Evolutionary conservation across 345 rosid species (phyloP).

Genomic region (Sonneratia alba): DNA sequence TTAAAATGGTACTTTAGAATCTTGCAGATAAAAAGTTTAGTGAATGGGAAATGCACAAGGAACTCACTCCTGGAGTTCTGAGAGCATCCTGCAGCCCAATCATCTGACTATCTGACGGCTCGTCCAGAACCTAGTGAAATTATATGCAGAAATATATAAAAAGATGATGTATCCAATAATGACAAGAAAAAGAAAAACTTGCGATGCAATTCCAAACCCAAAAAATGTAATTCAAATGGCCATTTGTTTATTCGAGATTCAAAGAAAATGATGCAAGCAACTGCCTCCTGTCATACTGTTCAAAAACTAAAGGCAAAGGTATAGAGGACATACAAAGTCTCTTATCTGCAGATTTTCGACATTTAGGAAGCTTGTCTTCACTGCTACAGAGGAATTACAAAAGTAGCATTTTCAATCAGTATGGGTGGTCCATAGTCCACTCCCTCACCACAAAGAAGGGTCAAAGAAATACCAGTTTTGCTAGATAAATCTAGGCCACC

Average conservation of each 20-base stretch:
- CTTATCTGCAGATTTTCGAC: constrained; percentile 31
- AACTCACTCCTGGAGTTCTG: constrained; percentile 69
- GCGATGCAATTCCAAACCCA: background rate
- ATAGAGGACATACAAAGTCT: constrained; percentile 44
- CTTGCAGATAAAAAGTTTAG: background rate
- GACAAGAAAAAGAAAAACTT: background rate
- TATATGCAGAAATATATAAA: background rate
- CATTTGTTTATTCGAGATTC: background rate
- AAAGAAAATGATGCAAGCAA: background rate
- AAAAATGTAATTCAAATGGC: background rate
- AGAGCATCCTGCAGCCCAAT: constrained; percentile 34
- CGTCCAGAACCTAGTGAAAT: constrained; percentile 45
- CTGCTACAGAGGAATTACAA: constrained; percentile 30
- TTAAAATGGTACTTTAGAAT: too few relatives aligned
- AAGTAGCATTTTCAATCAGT: constrained; percentile 6
- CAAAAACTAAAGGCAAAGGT: background rate
- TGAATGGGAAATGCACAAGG: constrained; percentile 3
- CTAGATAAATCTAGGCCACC: constrained; percentile 45
- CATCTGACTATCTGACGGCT: constrained; percentile 38
- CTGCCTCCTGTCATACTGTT: background rate
- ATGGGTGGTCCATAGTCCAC: background rate
- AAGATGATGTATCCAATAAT: background rate
- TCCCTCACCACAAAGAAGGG: background rate
- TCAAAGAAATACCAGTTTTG: constrained; percentile 28
- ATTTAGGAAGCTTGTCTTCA: constrained; percentile 32